Evolutionary conservation across 73 alveolate genomes (phyloP), one percentile per base, ranked within the genome.

Genomic region (Blepharisma stoltei): DNA sequence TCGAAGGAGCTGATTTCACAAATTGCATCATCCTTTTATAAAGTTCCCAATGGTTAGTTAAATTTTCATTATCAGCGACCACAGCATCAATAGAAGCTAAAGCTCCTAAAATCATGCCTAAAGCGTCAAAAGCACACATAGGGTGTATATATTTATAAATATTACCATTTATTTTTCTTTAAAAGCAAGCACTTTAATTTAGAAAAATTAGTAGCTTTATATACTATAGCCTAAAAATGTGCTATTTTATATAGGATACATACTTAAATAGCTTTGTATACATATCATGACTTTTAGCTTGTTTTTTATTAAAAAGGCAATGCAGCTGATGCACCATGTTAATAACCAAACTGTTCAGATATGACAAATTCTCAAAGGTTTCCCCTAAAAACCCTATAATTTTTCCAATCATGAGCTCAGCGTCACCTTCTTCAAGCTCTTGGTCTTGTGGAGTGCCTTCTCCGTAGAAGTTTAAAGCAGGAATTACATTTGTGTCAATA

Each of bases 11-110:
- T 25, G 82, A 82, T 67, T 86, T 86, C 6, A 86, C 90, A 53
- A 81, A 77, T 52, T 86, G 65, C 78, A 92, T 55, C 98, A 92
- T 92, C 82, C 93, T 81, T 54, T 89, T 87, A 67, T 87, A 92
- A 77, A 83, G 68, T 37, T 90, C 89, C 96, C 96, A 92, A 73
- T 89, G 94, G 41, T 83, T 78, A 21, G 78, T 78, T 46, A 92
- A 81, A 77, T 92, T 89, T 43, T 87, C 82, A 73, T 92, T 92
- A 55, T 92, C 94, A 21, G 80, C 83, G 37, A 92, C 90, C n/a
- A 90, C 94, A 54, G 84, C 68, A 80, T 92, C 98, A 43, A 92
- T 77, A 18, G 83, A 78, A 54, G 88, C 85, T 25, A 88, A 75
- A 6, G 85, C 78, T 23, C 89, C 77, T 50, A 92, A 80, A 50